Conservation (phyloP, 345 rosid genomes). For the Psidium guajava region DNA sequence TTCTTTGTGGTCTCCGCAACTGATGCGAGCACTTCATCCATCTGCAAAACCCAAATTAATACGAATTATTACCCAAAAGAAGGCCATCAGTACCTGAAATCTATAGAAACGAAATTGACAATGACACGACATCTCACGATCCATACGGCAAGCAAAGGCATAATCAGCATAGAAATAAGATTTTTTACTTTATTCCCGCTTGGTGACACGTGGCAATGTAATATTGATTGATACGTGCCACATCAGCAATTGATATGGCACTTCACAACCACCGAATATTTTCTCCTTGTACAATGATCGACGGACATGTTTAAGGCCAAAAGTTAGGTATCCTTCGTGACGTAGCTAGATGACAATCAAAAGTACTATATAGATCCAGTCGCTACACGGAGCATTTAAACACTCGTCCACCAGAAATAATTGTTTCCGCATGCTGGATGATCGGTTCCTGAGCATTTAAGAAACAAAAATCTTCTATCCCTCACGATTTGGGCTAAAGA, state of each 20-base stretch:
- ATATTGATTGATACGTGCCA: too few species aligned
- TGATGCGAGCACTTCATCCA: slow-evolving; percentile 84
- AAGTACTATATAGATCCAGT: background rate
- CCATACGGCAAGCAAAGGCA: background rate
- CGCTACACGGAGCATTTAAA: background rate
- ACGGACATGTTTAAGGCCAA: background rate
- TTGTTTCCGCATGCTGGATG: background rate
- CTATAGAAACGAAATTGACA: background rate
- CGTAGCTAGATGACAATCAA: background rate
- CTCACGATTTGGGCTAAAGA: too few species aligned
- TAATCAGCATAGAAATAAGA: background rate
- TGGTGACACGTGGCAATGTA: too few species aligned
- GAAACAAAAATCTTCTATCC: too few species aligned
- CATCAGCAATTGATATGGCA: too few species aligned
- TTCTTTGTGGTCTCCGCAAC: slow-evolving; percentile 96
- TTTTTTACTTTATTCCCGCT: background rate
- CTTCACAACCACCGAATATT: too few species aligned
- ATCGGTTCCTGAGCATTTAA: too few species aligned
- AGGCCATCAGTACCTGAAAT: background rate
- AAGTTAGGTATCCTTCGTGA: background rate
- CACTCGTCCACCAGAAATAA: background rate
- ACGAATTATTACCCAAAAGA: background rate
- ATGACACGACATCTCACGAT: background rate
- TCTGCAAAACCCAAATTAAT: slow-evolving; percentile 21
- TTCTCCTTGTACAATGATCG: background rate